Percentiles rank a stretch among this genome's conserved stretches.
Conservation (phyloP, 2,329 filamentous ascomycete species). For the Didymella glomerata region DNA sequence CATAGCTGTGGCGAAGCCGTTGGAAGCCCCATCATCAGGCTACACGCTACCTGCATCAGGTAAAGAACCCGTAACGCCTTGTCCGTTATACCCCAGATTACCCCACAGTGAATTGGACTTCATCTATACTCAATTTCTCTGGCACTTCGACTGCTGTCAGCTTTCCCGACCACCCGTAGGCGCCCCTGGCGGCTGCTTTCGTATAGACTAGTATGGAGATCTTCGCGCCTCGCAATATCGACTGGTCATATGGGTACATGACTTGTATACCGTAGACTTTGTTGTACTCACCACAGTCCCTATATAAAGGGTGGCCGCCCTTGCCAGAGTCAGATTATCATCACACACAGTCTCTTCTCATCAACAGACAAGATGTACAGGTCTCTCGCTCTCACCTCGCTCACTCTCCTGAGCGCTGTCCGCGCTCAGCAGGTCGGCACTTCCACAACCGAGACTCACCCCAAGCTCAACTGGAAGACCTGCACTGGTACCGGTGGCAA, state of each 20-base stretch:
- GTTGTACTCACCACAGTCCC: conserved; percentile 4
- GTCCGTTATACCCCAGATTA: conserved; percentile 46
- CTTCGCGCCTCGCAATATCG: conserved; percentile 30
- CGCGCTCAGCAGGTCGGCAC: conserved; percentile 55
- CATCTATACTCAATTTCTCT: conserved; percentile 49
- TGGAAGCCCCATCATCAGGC: conserved; percentile 22
- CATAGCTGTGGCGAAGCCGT: conserved; percentile 20
- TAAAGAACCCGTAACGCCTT: conserved; percentile 42
- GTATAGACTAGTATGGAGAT: conserved; percentile 26
- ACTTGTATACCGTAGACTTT: conserved; percentile 21
- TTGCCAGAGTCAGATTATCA: conserved; percentile 24
- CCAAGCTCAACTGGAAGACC: conserved; percentile 50
- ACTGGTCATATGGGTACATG: conserved; percentile 29
- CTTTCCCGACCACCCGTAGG: conserved; percentile 46
- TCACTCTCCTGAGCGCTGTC: conserved; percentile 52
- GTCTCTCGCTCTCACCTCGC: conserved; percentile 51
- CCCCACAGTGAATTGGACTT: conserved; percentile 43
- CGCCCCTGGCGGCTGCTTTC: conserved; percentile 31
- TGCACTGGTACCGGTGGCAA: conserved; percentile 53
- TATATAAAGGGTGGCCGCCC: conserved; percentile 40
- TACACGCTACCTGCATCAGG: conserved; percentile 37
- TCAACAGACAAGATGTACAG: conserved; percentile 51
- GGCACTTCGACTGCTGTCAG: conserved; percentile 29
- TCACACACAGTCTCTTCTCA: conserved; percentile 39
- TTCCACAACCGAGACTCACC: conserved; percentile 53